Percentiles rank a stretch among this genome's conserved stretches.
Conservation (phyloP, 2,329 filamentous ascomycete species). For the Ceratocystis cacaofunesta region DNA sequence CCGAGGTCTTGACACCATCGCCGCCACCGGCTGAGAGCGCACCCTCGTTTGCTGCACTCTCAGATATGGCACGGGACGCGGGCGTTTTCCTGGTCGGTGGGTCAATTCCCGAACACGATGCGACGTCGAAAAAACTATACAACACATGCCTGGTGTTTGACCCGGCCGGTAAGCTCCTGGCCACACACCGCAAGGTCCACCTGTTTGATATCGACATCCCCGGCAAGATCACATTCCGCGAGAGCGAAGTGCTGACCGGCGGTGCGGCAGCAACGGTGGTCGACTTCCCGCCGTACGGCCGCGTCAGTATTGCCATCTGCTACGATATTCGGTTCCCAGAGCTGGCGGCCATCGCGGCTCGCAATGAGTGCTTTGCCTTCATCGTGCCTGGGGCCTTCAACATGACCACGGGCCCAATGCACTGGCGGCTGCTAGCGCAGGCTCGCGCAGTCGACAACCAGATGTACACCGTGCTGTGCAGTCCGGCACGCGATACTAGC, state of each 20-base stretch:
- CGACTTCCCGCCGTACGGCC: slow-evolving; percentile 77
- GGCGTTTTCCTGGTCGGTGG: slow-evolving; percentile 74
- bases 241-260: slow-evolving; percentile 75
- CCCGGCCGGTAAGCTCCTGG: slow-evolving; percentile 64
- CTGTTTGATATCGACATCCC: slow-evolving; percentile 97
- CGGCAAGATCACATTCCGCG: slow-evolving; percentile 79
- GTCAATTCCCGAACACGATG: slow-evolving; percentile 72
- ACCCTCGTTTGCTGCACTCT: slow-evolving; percentile 75
- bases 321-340: slow-evolving; percentile 97
- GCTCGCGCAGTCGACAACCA: slow-evolving; percentile 88
- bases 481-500: slow-evolving; percentile 64
- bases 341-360: slow-evolving; percentile 73
- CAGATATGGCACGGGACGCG: slow-evolving; percentile 62
- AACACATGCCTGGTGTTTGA: slow-evolving; percentile 81
- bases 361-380: slow-evolving; percentile 73
- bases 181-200: slow-evolving; percentile 82
- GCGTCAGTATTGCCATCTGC: slow-evolving; percentile 80
- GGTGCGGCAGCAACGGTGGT: slow-evolving; percentile 77
- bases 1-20: slow-evolving; percentile 66
- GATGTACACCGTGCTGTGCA: slow-evolving; percentile 83
- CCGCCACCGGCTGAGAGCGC: slow-evolving; percentile 52
- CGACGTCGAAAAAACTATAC: slow-evolving; percentile 49
- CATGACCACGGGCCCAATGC: slow-evolving; percentile 75
- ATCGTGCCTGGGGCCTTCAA: slow-evolving; percentile 98
- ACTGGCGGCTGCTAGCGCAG: slow-evolving; percentile 74